A percentile compares a stretch with the other conserved stretches of the same genome.
phyloP scores from a whole-genome alignment of 495 filamentous ascomycete genomes.

The Penicillium lividum region DNA sequence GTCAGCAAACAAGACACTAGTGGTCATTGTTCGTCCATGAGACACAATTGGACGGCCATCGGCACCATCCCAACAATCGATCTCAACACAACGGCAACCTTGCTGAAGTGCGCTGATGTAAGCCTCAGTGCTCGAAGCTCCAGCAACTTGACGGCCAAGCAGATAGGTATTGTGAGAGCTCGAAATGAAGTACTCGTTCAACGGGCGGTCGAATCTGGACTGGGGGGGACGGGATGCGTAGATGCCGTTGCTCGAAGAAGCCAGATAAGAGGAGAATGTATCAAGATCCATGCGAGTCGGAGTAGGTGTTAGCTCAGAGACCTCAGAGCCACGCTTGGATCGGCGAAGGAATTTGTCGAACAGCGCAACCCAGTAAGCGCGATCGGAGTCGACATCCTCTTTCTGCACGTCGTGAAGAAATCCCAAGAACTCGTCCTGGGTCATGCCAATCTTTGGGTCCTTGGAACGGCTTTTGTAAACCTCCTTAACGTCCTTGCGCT shows the following conservation, averaged over 20 bases:
- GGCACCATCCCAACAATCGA: conserved; percentile 95
- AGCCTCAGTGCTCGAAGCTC: conserved; percentile 86
- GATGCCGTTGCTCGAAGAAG: conserved; percentile 67
- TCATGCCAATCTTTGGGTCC: conserved; percentile 61
- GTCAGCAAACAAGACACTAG: conserved; percentile 79
- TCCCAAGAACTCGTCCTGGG: conserved; percentile 65
- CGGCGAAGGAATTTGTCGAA: conserved; percentile 74
- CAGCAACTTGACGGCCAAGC: conserved; percentile 83
- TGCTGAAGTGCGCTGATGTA: conserved; percentile 88
- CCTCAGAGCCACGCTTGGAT: conserved; percentile 53
- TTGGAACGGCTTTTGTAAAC: conserved; percentile 61
- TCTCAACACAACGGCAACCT: conserved; percentile 92
- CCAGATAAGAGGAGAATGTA: conserved; percentile 74
- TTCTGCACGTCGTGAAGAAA: conserved; percentile 76
- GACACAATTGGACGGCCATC: conserved; percentile 84
- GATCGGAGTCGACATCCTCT: conserved; percentile 69
- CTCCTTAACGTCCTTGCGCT: conserved; percentile 73
- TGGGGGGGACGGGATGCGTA: conserved; percentile 57
- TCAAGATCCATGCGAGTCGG: conserved; percentile 65
- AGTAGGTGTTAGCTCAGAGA: conserved; percentile 37
- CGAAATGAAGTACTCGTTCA: conserved; percentile 98
- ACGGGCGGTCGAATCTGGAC: conserved; percentile 70
- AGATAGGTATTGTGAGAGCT: conserved; percentile 99
- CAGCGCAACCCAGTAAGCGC: conserved; percentile 65
- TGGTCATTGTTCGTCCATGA: conserved; percentile 88